Evolutionary conservation across 148 eudicot genomes (phyloP).

Genomic region (Polygonum maritimum): DNA sequence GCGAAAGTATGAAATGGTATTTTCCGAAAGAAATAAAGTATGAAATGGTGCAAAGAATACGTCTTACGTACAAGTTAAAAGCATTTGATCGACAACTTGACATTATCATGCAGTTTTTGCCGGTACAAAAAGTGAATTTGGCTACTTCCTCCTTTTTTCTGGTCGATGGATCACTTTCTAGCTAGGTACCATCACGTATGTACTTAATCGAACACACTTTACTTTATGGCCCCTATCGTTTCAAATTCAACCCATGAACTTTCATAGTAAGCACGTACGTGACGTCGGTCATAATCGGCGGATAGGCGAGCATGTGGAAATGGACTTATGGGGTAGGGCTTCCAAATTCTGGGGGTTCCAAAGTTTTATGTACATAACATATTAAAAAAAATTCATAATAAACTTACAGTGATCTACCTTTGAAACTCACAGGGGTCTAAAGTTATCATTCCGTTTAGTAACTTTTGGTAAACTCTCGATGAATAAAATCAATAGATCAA

Average conservation of each 20-base stretch:
- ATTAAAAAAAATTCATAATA: no score
- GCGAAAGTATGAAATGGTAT: not conserved
- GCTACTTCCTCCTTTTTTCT: not conserved
- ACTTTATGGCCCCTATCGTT: not conserved
- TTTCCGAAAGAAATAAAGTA: not conserved
- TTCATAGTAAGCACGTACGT: not conserved
- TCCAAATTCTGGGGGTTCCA: no score
- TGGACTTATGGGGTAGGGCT: no score
- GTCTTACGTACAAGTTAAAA: not conserved
- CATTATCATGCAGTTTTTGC: not conserved
- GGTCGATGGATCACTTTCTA: not conserved
- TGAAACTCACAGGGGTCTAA: no score
- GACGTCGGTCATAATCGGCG: not conserved
- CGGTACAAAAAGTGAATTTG: conserved; percentile 1
- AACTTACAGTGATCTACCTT: no score
- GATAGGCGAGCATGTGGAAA: no score
- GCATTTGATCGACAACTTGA: not conserved
- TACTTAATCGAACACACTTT: not conserved
- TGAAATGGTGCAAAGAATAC: not conserved
- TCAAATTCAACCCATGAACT: not conserved
- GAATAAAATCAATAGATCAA: no score
- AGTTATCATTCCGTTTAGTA: no score
- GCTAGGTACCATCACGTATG: not conserved
- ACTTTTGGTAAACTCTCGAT: no score
- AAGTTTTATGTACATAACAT: no score